These are phyloP conservation scores for Diversispora eburnea DNA, from an alignment of 192 early-diverging fungal species.

Conservation along the genomic window DNA sequence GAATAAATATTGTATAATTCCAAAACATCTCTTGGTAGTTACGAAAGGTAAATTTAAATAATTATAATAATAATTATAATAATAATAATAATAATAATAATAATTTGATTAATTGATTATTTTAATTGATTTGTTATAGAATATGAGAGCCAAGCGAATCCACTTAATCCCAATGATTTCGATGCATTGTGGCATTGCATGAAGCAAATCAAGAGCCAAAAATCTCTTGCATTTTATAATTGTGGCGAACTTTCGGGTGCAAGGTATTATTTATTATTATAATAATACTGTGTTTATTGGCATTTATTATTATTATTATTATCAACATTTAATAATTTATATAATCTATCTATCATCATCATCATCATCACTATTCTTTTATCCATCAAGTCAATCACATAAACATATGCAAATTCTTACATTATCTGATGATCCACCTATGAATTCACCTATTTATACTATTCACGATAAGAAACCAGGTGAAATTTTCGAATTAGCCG, in stretches of 20 bases:
- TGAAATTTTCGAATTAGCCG: slow-evolving; percentile 31
- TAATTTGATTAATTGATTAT: not conserved
- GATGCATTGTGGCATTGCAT: slow-evolving; percentile 38
- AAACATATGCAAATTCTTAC: slow-evolving; percentile 60
- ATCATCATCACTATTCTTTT: not conserved
- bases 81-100: not conserved
- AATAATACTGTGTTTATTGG: not conserved
- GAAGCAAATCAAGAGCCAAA: slow-evolving; percentile 30
- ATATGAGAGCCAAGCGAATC: slow-evolving; percentile 47
- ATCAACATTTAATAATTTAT: not conserved
- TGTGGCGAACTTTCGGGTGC: slow-evolving; percentile 54
- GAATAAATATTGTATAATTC: slow-evolving; percentile 57
- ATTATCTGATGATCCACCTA: slow-evolving; percentile 7
- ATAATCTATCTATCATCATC: not conserved
- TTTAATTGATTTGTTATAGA: slow-evolving; percentile 32
- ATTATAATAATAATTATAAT: not conserved
- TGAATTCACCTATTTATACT: slow-evolving; percentile 41
- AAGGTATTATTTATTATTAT: slow-evolving; percentile 32
- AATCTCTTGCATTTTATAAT: slow-evolving; percentile 52
- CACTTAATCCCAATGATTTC: slow-evolving; percentile 46
- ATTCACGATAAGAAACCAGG: slow-evolving; percentile 38
- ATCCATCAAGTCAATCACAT: slow-evolving; percentile 47
- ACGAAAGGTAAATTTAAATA: slow-evolving; percentile 48
- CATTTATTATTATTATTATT: not conserved
- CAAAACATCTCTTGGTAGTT: slow-evolving; percentile 49